Base-by-base conservation (phyloP, 495 filamentous ascomycete species). In the Penicillium atrosanguineum region DNA sequence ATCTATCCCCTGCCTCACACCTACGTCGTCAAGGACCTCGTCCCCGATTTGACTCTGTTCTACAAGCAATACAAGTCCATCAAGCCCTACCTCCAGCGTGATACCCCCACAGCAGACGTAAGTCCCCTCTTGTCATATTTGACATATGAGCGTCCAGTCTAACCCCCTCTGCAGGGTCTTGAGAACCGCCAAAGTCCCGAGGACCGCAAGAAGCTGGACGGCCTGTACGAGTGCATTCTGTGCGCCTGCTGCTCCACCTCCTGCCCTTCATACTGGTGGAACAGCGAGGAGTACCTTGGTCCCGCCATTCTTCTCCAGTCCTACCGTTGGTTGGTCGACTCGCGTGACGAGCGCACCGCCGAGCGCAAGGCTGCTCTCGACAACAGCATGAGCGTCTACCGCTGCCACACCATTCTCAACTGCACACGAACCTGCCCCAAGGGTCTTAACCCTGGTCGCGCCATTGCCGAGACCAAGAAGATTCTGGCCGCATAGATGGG, bases 21-120 rank as follows among this genome's bases (percentile, higher is more conserved):
- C 70, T 98, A 96, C 79, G 88, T 97, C 60, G 93, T 98, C 76
- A 98, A 96, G 84, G 94, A 98, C 69, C 82, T 98, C 56, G 93
- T 98, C 12, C 93, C 94, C 44, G 94, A 98, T 71, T 76, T 98
- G 60, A 98, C 94, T 60, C 88, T 89, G 55, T 97, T 98, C 85
- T 98, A 98, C 87, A 96, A 97, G 81, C 94, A 98, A 82, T 98
- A 98, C 85, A 96, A 96, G 77, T 96, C 93, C 20, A 96, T 98
- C 78, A 95, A 98, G 83, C 94, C 94, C 7, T 98, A 96, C 69
- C 87, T 98, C 31, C 94, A 96, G 76, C 81, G 90, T 57, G 85
- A 90, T 55, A 91, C 87, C 29, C 83, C 86, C 37, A 73, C 87
- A 15, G 80, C 83, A 36, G 87, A 94, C 64, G 90, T 91, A 80